Evolutionary conservation across 106 monocot species (phyloP).

Genomic region (Allium fistulosum): DNA sequence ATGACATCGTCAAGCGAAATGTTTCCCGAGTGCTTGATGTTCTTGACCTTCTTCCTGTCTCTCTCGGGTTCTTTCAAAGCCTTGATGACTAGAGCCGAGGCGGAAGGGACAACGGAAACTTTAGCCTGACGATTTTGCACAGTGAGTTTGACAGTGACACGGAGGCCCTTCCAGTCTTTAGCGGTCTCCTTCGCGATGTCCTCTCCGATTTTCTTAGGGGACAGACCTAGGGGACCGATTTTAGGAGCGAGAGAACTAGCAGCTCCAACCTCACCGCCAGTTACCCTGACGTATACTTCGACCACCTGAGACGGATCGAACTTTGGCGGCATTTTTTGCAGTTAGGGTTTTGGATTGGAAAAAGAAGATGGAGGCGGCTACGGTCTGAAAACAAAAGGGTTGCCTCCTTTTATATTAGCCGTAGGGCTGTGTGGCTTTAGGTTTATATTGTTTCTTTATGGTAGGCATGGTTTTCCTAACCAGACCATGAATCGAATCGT

Average conservation of each 20-base stretch:
- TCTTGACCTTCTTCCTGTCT: slow-evolving; percentile 66
- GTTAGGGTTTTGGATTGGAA: background rate
- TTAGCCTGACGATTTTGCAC: slow-evolving; percentile 72
- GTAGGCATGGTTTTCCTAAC: no score
- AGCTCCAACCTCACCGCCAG: slow-evolving; percentile 66
- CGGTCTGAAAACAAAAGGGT: background rate
- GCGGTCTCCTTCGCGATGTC: slow-evolving; percentile 74
- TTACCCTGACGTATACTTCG: slow-evolving; percentile 62
- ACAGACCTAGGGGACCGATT: slow-evolving; percentile 59
- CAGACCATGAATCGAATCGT: no score
- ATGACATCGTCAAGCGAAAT: slow-evolving; percentile 58
- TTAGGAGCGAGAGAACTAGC: slow-evolving; percentile 60
- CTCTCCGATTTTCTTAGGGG: slow-evolving; percentile 66
- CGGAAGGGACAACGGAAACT: slow-evolving; percentile 57
- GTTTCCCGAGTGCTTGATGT: slow-evolving; percentile 65
- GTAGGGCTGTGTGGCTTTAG: no score
- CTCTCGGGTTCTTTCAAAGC: slow-evolving; percentile 66
- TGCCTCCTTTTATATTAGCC: background rate
- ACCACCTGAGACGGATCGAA: slow-evolving; percentile 55
- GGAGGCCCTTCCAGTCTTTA: slow-evolving; percentile 69
- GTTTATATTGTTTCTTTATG: no score
- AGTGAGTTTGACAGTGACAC: slow-evolving; percentile 65
- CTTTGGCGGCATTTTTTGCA: slow-evolving; percentile 38
- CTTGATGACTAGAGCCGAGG: slow-evolving; percentile 60
- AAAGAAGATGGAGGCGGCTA: background rate